These are phyloP conservation scores for Gentiana dahurica DNA, from an alignment of 257 asterid genomes.

Conservation along the genomic window DNA sequence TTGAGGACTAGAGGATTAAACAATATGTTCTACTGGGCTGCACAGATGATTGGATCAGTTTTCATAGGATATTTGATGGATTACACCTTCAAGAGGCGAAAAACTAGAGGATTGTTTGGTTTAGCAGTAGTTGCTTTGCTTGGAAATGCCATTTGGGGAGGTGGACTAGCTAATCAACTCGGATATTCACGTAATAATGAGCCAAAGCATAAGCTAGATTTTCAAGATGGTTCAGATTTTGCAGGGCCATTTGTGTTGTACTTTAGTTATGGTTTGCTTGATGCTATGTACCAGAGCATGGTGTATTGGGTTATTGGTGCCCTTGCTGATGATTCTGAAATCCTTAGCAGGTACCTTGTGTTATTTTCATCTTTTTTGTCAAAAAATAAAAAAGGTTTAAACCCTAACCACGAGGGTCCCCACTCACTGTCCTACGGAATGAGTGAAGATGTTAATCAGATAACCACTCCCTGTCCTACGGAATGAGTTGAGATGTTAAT, in stretches of 20 bases:
- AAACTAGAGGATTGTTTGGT: slow-evolving; percentile 48
- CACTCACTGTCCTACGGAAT: no score
- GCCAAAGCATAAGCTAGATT: slow-evolving; percentile 41
- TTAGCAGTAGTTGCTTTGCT: slow-evolving; percentile 39
- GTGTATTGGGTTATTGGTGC: slow-evolving; percentile 90
- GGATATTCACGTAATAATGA: slow-evolving; percentile 28
- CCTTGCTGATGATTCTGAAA: slow-evolving; percentile 78
- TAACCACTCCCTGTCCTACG: no score
- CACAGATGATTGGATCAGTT: slow-evolving; percentile 92
- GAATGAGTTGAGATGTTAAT: no score
- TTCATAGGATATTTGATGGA: slow-evolving; percentile 56
- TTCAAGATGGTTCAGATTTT: slow-evolving; percentile 57
- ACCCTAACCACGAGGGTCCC: no score
- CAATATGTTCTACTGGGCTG: slow-evolving; percentile 59
- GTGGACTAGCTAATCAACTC: slow-evolving; percentile 62
- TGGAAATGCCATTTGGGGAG: slow-evolving; percentile 74
- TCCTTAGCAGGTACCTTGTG: slow-evolving; percentile 63
- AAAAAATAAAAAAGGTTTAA: no score
- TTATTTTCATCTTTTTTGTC: no score
- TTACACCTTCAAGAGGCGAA: slow-evolving; percentile 57
- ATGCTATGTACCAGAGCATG: slow-evolving; percentile 93
- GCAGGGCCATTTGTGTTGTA: slow-evolving; percentile 85
- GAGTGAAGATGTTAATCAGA: no score
- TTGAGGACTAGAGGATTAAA: slow-evolving; percentile 77
- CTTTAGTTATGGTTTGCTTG: slow-evolving; percentile 80